Evolutionary conservation across 2,329 filamentous ascomycete species (phyloP).

Genomic region (Aureobasidium sp.): DNA sequence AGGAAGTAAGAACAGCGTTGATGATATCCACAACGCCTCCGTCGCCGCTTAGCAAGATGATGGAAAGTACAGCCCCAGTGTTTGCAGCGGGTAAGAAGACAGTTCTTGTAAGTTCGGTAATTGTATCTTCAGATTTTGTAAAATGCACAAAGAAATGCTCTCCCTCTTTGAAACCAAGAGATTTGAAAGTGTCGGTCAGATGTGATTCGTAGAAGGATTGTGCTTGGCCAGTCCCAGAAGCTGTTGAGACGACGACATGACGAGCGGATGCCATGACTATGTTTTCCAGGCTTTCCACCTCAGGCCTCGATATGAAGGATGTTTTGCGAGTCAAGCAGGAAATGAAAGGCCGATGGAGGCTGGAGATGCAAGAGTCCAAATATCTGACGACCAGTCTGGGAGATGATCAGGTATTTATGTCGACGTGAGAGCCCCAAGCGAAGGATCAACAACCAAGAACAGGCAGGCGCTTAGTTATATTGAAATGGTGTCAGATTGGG

Average conservation of each 20-base stretch:
- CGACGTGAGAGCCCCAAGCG: not conserved
- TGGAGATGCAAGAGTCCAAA: too few relatives aligned
- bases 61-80: constrained; percentile 43
- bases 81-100: constrained; percentile 43
- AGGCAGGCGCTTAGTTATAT: not conserved
- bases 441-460: not conserved
- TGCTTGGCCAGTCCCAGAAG: constrained; percentile 36
- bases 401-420: not conserved
- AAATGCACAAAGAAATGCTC: constrained; percentile 45
- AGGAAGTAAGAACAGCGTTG: constrained; percentile 49
- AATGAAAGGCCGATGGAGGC: not conserved
- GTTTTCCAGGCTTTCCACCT: not conserved
- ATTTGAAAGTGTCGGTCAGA: constrained; percentile 34
- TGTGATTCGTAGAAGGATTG: constrained; percentile 29
- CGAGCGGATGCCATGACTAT: constrained; percentile 4
- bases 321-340: not conserved
- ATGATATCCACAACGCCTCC: constrained; percentile 77
- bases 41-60: constrained; percentile 79
- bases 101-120: constrained; percentile 53
- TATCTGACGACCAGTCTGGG: too few relatives aligned
- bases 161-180: constrained; percentile 29
- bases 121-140: constrained; percentile 55
- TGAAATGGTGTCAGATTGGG: constrained; percentile 1
- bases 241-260: constrained; percentile 38
- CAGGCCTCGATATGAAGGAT: not conserved